Percentiles rank a stretch among this genome's conserved stretches.
Conservation (phyloP, 1,284 basidiomycete species). For the Cutaneotrichosporon sp. region DNA sequence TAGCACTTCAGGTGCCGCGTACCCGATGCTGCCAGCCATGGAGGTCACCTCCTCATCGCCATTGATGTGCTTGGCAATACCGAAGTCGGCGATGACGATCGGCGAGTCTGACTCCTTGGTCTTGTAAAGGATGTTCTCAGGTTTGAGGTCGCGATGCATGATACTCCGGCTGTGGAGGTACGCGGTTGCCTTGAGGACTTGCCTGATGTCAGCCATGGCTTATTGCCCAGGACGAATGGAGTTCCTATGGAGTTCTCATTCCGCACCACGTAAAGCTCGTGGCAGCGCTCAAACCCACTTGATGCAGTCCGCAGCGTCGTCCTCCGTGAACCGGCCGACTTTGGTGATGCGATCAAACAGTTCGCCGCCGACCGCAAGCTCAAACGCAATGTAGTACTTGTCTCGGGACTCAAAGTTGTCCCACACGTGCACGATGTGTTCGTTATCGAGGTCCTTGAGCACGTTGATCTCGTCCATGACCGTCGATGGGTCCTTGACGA, state of each 20-base stretch:
- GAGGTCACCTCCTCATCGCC: conserved; percentile 68
- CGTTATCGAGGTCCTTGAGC: conserved; percentile 75
- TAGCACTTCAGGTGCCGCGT: conserved; percentile 90
- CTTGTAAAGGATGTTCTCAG: conserved; percentile 91
- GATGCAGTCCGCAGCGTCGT: conserved; percentile 71
- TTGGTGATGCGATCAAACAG: conserved; percentile 77
- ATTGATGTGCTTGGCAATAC: conserved; percentile 85
- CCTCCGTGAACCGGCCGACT: conserved; percentile 83
- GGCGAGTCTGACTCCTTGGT: conserved; percentile 66
- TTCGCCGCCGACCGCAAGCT: conserved; percentile 84
- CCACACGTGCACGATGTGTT: conserved; percentile 68
- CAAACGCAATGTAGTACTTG: conserved; percentile 87
- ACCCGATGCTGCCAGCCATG: conserved; percentile 86
- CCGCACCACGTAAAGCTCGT: no score
- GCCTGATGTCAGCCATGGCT: conserved; percentile 22
- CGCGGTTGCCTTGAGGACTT: conserved; percentile 67
- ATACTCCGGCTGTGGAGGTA: conserved; percentile 83
- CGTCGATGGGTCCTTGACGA: conserved; percentile 78
- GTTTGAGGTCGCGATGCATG: conserved; percentile 90
- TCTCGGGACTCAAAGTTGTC: conserved; percentile 74
- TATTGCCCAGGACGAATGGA: no score
- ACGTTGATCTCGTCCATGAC: conserved; percentile 90
- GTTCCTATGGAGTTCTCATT: no score
- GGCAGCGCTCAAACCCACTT: no score
- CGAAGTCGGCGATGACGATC: conserved; percentile 92